Conservation (phyloP, 2,329 filamentous ascomycete species). For the Microdochium bolleyi region DNA sequence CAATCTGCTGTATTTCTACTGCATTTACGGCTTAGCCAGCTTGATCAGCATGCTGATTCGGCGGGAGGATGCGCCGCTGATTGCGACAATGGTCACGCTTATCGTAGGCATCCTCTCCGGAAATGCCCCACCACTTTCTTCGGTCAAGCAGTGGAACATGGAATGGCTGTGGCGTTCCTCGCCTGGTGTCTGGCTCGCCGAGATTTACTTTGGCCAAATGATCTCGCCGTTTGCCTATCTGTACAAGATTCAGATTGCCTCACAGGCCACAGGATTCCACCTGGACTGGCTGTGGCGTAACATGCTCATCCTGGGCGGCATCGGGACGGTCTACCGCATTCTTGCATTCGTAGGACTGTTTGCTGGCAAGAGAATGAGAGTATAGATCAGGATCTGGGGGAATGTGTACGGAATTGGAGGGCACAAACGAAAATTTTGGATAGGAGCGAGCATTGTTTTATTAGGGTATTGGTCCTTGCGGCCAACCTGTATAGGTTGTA, state of each 20-base stretch:
- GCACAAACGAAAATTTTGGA: not conserved
- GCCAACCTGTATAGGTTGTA: no score
- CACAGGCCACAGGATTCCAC: constrained; percentile 32
- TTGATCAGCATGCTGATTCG: constrained; percentile 44
- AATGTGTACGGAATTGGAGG: no score
- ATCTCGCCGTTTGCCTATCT: constrained; percentile 39
- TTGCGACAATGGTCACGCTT: constrained; percentile 45
- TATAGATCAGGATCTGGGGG: constrained; percentile 7
- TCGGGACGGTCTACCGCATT: constrained; percentile 35
- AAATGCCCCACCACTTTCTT: constrained; percentile 39
- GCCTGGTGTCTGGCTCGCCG: constrained; percentile 47
- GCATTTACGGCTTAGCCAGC: constrained; percentile 47
- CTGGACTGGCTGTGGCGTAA: constrained; percentile 36
- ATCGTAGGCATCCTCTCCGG: constrained; percentile 47
- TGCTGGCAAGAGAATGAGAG: constrained; percentile 19
- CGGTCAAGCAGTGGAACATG: constrained; percentile 42
- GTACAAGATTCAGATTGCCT: constrained; percentile 40
- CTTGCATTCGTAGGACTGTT: constrained; percentile 33
- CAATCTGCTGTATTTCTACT: constrained; percentile 50
- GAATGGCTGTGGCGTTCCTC: constrained; percentile 46
- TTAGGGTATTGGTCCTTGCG: no score
- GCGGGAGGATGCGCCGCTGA: constrained; percentile 46
- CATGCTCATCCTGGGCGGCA: constrained; percentile 29
- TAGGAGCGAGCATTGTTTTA: no score
- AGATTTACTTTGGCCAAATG: constrained; percentile 46